Conservation (phyloP, 805 yeast genomes). For the Cyberlindnera suaveolens region DNA sequence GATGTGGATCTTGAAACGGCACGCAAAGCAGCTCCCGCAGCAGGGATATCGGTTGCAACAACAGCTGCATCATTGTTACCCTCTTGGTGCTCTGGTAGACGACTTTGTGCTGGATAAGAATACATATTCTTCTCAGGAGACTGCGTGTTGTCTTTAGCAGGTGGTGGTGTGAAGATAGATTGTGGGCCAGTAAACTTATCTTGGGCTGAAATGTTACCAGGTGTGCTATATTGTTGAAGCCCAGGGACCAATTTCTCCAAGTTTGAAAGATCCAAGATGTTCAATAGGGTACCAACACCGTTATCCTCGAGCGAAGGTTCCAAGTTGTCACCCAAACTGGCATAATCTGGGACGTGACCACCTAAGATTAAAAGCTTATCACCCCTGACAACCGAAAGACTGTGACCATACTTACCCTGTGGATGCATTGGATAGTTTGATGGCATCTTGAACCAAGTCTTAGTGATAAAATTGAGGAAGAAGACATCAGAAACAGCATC, state of each 20-base stretch:
- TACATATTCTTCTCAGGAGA: slow-evolving; percentile 7
- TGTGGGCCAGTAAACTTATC: slow-evolving; percentile 18
- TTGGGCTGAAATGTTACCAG: slow-evolving; percentile 21
- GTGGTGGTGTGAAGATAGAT: slow-evolving; percentile 16
- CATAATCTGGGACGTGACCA: slow-evolving; percentile 76
- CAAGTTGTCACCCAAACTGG: slow-evolving; percentile 41
- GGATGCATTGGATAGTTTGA: slow-evolving; percentile 52
- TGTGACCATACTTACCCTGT: slow-evolving; percentile 80
- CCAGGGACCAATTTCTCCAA: slow-evolving; percentile 32
- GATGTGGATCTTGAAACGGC: no score
- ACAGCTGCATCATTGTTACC: slow-evolving; percentile 1
- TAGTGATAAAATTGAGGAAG: slow-evolving; percentile 68
- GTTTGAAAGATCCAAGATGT: slow-evolving; percentile 49
- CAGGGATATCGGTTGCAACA: neutral
- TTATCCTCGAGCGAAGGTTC: slow-evolving; percentile 48
- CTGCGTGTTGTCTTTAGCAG: neutral
- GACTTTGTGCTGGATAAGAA: slow-evolving; percentile 1
- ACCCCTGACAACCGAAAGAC: slow-evolving; percentile 62
- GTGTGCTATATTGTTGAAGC: slow-evolving; percentile 29
- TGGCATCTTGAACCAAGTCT: slow-evolving; percentile 67
- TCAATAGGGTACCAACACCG: slow-evolving; percentile 55
- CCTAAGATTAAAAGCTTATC: slow-evolving; percentile 83
- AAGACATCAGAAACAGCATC: slow-evolving; percentile 57
- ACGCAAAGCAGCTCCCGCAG: neutral
- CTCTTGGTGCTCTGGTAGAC: neutral